phyloP scores from a whole-genome alignment of 2,329 filamentous ascomycete genomes.

The Sporothrix pallida region DNA sequence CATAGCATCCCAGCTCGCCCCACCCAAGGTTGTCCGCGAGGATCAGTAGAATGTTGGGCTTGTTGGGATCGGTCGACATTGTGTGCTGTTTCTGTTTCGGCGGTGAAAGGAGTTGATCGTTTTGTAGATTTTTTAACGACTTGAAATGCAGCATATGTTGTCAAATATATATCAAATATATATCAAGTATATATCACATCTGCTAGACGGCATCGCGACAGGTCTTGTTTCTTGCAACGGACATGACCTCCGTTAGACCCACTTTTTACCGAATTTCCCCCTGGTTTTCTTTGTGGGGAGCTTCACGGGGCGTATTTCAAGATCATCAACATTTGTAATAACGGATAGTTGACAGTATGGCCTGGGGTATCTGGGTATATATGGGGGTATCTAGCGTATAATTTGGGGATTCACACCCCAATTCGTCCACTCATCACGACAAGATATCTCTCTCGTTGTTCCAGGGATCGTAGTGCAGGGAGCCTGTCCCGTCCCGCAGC shows the following conservation, averaged over 20 bases:
- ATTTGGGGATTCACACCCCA: no score
- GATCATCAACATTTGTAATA: no score
- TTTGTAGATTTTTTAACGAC: neutral
- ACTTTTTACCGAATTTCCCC: no score
- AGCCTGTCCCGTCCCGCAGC: neutral
- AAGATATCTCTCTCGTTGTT: neutral
- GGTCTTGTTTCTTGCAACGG: neutral
- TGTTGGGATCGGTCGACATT: constrained; percentile 39
- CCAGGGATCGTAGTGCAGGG: no score
- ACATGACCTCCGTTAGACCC: constrained; percentile 1
- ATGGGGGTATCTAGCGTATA: no score
- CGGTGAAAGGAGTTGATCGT: neutral
- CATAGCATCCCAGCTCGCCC: constrained; percentile 48
- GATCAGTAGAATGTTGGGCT: constrained; percentile 45
- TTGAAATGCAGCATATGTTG: neutral
- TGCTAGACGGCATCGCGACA: neutral
- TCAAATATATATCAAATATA: neutral
- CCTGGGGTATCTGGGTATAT: no score
- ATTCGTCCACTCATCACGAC: neutral
- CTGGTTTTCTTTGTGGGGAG: no score
- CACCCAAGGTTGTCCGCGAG: constrained; percentile 49
- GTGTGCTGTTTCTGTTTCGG: neutral
- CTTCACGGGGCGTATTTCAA: no score
- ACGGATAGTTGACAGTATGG: no score
- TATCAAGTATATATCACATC: neutral